phyloP scores from a whole-genome alignment of 257 asterid species.

The Verbena officinalis region DNA sequence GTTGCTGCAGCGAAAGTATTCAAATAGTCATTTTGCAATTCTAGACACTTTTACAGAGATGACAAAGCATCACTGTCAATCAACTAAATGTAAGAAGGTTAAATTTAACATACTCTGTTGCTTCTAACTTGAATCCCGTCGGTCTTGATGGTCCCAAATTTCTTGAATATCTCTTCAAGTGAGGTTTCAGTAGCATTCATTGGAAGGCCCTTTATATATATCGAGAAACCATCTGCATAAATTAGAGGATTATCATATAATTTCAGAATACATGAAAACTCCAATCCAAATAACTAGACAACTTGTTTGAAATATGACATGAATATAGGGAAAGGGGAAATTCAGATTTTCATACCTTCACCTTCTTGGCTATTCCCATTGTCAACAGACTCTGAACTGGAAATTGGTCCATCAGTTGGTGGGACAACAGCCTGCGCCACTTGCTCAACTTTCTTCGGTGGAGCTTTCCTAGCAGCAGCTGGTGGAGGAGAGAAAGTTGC shows the following conservation, averaged over 20 bases:
- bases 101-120: conserved; percentile 57
- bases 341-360: conserved; percentile 53
- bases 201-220: conserved; percentile 88
- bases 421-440: conserved; percentile 43
- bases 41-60: background rate
- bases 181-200: conserved; percentile 59
- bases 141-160: conserved; percentile 72
- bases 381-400: conserved; percentile 50
- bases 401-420: conserved; percentile 48
- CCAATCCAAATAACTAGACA: background rate
- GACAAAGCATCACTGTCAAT: background rate
- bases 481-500: conserved; percentile 59
- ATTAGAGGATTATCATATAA: conserved; percentile 7
- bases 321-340: background rate
- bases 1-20: conserved; percentile 45
- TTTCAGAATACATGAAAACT: background rate
- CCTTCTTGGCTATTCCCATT: conserved; percentile 68
- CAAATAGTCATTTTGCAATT: conserved; percentile 12
- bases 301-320: too few species aligned
- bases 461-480: conserved; percentile 50
- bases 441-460: conserved; percentile 57
- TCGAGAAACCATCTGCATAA: conserved; percentile 80
- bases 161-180: conserved; percentile 81
- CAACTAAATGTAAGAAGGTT: background rate
- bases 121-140: conserved; percentile 95